phyloP scores from a whole-genome alignment of 352 stramenopile genomes.

The Globisporangium uncinulatum region DNA sequence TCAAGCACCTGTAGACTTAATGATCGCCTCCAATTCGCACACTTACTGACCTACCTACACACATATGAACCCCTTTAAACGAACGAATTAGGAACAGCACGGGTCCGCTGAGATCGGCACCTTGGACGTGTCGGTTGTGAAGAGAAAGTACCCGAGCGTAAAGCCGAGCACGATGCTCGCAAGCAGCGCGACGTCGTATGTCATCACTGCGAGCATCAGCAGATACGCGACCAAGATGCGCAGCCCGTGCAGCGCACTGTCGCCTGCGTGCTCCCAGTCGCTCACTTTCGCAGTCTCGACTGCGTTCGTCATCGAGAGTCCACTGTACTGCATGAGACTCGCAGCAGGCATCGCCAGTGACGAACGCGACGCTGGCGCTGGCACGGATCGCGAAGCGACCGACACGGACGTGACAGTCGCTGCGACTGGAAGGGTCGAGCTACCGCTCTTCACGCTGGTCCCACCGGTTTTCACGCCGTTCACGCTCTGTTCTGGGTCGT shows the following conservation, averaged over 20 bases:
- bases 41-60: too few species aligned
- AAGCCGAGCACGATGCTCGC: slow-evolving; percentile 60
- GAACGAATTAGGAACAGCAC: slow-evolving; percentile 39
- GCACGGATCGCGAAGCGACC: slow-evolving; percentile 7
- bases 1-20: too few species aligned
- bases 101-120: slow-evolving; percentile 62
- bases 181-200: slow-evolving; percentile 65
- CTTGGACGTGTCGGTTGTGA: slow-evolving; percentile 62
- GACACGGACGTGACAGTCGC: slow-evolving; percentile 16
- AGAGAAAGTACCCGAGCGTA: slow-evolving; percentile 58
- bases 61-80: not conserved
- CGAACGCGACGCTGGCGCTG: slow-evolving; percentile 1
- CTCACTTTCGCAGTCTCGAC: slow-evolving; percentile 24
- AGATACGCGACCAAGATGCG: slow-evolving; percentile 72
- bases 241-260: slow-evolving; percentile 55
- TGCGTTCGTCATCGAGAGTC: not conserved
- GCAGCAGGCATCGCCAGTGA: slow-evolving; percentile 1
- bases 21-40: not conserved
- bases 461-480: not conserved
- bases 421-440: not conserved
- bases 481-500: slow-evolving; percentile 22
- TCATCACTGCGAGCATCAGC: slow-evolving; percentile 80
- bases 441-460: slow-evolving; percentile 5
- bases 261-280: slow-evolving; percentile 47
- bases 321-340: slow-evolving; percentile 6